Conservation (phyloP, 202 grass and related monocot species). For the Saccharum hybrid region DNA sequence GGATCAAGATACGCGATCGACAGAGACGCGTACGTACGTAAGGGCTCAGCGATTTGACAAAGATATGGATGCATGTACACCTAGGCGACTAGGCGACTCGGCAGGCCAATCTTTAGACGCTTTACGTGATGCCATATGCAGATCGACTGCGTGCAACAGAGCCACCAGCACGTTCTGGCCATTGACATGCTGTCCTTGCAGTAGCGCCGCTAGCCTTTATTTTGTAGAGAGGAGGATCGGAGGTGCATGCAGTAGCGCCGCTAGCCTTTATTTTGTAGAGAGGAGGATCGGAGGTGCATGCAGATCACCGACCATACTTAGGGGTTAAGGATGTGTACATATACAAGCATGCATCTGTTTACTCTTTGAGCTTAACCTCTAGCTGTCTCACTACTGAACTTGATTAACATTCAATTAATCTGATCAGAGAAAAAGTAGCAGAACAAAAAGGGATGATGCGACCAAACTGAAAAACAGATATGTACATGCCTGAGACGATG, state of each 20-base stretch:
- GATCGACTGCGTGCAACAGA: not conserved
- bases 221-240: too few relatives aligned
- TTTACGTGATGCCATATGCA: not conserved
- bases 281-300: not conserved
- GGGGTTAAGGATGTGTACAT: constrained; percentile 38
- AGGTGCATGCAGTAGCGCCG: too few relatives aligned
- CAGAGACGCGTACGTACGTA: too few relatives aligned
- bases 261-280: not conserved
- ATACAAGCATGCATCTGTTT: not conserved
- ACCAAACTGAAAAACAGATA: not conserved
- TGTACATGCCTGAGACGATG: not conserved
- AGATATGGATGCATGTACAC: too few relatives aligned
- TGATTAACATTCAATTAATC: not conserved
- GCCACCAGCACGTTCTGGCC: not conserved
- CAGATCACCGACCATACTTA: constrained; percentile 27
- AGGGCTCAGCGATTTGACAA: too few relatives aligned
- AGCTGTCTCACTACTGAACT: constrained; percentile 13
- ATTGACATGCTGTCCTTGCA: not conserved
- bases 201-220: not conserved
- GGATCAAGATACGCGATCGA: too few relatives aligned
- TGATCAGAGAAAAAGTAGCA: constrained; percentile 3
- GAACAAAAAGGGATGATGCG: constrained; percentile 5
- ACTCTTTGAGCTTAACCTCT: not conserved
- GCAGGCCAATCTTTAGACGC: too few relatives aligned
- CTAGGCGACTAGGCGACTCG: too few relatives aligned